phyloP scores from a whole-genome alignment of 2,329 filamentous ascomycete genomes.

The Sporothrix humicola region DNA sequence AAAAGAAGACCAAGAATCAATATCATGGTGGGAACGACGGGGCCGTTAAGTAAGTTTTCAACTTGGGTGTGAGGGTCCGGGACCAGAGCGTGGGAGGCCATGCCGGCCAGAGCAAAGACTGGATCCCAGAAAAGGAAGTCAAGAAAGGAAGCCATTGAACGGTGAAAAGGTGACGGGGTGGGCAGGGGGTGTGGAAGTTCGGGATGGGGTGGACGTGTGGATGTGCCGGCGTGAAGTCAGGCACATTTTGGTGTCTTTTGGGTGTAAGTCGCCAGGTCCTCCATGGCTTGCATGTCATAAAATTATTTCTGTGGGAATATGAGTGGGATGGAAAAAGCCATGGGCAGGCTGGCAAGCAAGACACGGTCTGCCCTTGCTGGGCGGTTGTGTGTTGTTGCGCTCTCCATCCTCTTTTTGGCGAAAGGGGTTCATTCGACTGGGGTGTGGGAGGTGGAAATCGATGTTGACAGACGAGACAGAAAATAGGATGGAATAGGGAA shows the following conservation, averaged over 20 bases:
- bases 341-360: not conserved
- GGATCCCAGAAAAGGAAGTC: not conserved
- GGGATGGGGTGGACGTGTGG: conserved; percentile 4
- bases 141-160: not conserved
- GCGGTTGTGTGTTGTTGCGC: conserved; percentile 5
- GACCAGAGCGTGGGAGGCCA: conserved; percentile 1
- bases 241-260: not conserved
- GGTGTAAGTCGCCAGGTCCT: not conserved
- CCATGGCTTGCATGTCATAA: no score
- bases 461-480: no score
- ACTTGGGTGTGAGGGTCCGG: not conserved
- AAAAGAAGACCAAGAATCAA: not conserved
- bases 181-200: conserved; percentile 1
- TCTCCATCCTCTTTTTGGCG: conserved; percentile 25
- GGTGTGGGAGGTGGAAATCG: not conserved
- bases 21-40: conserved; percentile 6
- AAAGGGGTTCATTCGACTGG: not conserved
- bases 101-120: conserved; percentile 1
- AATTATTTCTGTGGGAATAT: not conserved
- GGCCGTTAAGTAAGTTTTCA: conserved; percentile 25
- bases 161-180: not conserved
- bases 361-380: not conserved
- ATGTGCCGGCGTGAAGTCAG: not conserved
- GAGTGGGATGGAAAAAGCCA: not conserved
- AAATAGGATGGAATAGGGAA: not conserved